These are phyloP conservation scores for Dryas integrifolia DNA, from an alignment of 331 rosid species.

Conservation along the genomic window DNA sequence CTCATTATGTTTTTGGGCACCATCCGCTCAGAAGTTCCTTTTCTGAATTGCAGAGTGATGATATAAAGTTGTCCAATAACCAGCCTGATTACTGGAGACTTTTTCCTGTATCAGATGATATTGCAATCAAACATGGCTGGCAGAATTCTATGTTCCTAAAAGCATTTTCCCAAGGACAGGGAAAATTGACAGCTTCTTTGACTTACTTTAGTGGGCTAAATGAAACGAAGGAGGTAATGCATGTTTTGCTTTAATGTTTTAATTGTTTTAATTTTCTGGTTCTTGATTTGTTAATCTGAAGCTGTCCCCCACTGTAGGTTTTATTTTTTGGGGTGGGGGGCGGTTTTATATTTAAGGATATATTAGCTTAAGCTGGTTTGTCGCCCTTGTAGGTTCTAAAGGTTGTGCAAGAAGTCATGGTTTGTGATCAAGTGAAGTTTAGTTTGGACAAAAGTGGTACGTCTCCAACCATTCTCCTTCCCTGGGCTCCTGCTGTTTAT, in stretches of 20 bases:
- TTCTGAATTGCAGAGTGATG: constrained; percentile 66
- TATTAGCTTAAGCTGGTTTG: constrained; percentile 15
- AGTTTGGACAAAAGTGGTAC: constrained; percentile 40
- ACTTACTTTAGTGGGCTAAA: constrained; percentile 49
- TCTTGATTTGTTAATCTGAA: constrained; percentile 9
- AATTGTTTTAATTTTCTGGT: not conserved
- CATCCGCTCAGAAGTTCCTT: constrained; percentile 31
- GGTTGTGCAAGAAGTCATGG: constrained; percentile 61
- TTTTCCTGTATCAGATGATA: constrained; percentile 51
- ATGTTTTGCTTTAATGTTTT: constrained; percentile 3
- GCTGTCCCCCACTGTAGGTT: not conserved
- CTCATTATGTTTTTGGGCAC: constrained; percentile 28
- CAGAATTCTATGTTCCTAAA: constrained; percentile 56
- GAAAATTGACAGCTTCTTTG: constrained; percentile 71
- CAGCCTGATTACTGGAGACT: constrained; percentile 55
- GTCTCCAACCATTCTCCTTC: constrained; percentile 53
- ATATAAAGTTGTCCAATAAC: constrained; percentile 55
- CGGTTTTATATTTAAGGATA: constrained; percentile 3
- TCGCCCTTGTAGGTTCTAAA: constrained; percentile 57
- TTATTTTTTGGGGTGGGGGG: constrained; percentile 3
- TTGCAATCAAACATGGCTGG: constrained; percentile 60
- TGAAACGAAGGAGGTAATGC: constrained; percentile 66
- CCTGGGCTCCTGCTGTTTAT: constrained; percentile 80
- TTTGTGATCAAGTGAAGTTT: constrained; percentile 74
- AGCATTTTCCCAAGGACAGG: constrained; percentile 73